These are phyloP conservation scores for Udeniomyces megalosporus DNA, from an alignment of 768 basidiomycete genomes.

Conservation along the genomic window DNA sequence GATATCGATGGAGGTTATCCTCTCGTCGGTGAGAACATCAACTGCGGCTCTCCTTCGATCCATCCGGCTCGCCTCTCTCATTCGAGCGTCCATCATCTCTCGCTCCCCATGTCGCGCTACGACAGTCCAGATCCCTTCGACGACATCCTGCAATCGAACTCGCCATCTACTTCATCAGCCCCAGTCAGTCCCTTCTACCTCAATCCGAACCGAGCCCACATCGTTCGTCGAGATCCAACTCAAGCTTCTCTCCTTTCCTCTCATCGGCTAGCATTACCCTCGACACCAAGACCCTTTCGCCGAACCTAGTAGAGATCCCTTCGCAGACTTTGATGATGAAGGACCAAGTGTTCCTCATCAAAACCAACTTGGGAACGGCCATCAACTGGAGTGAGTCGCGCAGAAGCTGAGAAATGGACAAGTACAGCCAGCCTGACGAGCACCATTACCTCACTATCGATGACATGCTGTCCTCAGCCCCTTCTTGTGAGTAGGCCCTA, in stretches of 20 bases:
- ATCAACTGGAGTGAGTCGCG: conserved; percentile 3
- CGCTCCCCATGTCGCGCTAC: conserved; percentile 1
- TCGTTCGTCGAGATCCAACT: neutral
- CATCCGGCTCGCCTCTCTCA: too few relatives aligned
- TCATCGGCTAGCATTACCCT: neutral
- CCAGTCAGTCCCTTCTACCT: neutral
- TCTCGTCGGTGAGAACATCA: too few relatives aligned
- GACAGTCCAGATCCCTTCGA: conserved; percentile 13
- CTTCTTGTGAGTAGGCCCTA: conserved; percentile 4
- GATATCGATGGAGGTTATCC: too few relatives aligned
- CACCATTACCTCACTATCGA: neutral
- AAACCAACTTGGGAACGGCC: neutral
- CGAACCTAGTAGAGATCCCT: neutral
- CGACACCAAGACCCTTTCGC: neutral
- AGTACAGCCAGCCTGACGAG: neutral
- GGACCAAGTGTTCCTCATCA: neutral
- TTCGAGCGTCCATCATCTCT: too few relatives aligned
- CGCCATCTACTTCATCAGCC: neutral
- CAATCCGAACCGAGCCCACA: neutral
- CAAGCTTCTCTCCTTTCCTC: neutral
- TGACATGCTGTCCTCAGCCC: neutral
- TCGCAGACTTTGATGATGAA: neutral
- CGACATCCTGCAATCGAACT: conserved; percentile 11
- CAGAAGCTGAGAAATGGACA: neutral
- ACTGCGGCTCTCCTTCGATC: too few relatives aligned